Evolutionary conservation across 306 rosid genomes (phyloP).

Genomic region (Prunus padus): DNA sequence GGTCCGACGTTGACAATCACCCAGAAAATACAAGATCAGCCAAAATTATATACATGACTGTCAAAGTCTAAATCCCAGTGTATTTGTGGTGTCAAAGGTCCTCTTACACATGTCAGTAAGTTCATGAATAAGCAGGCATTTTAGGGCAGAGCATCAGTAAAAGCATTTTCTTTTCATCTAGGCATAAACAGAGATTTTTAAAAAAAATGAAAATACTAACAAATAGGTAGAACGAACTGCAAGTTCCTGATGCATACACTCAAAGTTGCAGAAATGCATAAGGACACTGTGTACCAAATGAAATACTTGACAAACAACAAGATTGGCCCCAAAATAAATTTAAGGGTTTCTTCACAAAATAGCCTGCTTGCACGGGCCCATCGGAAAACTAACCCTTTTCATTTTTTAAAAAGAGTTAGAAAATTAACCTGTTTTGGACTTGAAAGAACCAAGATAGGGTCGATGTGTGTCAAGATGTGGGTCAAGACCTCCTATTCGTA

Average conservation of each 20-base stretch:
- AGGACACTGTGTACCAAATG: background rate
- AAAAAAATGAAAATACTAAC: background rate
- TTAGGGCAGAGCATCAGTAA: background rate
- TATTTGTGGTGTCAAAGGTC: background rate
- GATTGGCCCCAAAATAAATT: background rate
- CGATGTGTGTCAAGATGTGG: background rate
- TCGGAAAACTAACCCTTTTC: background rate
- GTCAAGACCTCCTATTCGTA: background rate
- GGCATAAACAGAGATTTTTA: background rate
- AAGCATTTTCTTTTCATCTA: background rate
- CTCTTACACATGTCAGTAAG: too few species aligned
- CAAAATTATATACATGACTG: background rate
- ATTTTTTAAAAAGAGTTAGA: background rate
- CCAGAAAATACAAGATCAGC: background rate
- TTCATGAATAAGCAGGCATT: background rate
- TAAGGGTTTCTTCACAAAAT: background rate
- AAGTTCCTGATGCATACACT: background rate
- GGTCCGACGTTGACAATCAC: background rate
- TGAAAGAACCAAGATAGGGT: background rate
- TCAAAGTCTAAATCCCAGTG: background rate
- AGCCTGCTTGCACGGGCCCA: background rate
- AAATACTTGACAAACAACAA: constrained; percentile 19
- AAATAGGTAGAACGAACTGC: background rate
- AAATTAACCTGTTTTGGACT: background rate
- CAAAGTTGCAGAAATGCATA: constrained; percentile 16